Evolutionary conservation across 2,329 filamentous ascomycete genomes (phyloP), one percentile per base, ranked within the genome.

Genomic region (Colletotrichum sublineola): DNA sequence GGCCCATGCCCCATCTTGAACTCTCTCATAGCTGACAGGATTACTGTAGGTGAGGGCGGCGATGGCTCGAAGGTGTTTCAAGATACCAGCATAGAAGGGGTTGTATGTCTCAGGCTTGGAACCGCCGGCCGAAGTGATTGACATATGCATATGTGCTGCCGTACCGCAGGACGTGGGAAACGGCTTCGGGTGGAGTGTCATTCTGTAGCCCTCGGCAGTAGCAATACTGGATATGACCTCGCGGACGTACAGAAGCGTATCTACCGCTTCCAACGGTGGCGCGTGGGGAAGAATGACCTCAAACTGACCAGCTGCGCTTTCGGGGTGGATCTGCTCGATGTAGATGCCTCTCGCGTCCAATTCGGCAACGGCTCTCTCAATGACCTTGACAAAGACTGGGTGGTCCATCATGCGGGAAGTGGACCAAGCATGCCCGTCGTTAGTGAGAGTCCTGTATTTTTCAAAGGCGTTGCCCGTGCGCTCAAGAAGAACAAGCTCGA

Each of bases 131-230:
- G 87, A 86, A 1, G 87, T 85, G 29, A 95, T 86, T 1, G 92
- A 94, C 76, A 94, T 84, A 81, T 95, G 93, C 5, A 88, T 88
- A 78, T 94, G 93, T 0, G 89, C 87, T 1, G 90, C 93, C 8
- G 88, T 93, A 12, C 92, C 92, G 18, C 88, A 88, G 0, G 83
- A 81, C 5, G 80, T 81, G 1, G 84, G 73, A 71, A 90, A 90
- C 0, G 93, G 93, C 74, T 93, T 92, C 0, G 94, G 93, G 76
- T 95, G 89, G 8, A 96, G 85, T 0, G 93, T 95, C 64, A 93
- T 90, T 24, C 89, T 88, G 73, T 92, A 86, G 1, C 87, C 89
- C 52, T 91, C 86, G 3, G 86, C 83, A 5, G 89, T 88, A 2
- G 92, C 92, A 24, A 92, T 85, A 36, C 88, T 86, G 4, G 87